Base-by-base conservation (phyloP, 2,329 filamentous ascomycete genomes). In the Aschersonia sp. region DNA sequence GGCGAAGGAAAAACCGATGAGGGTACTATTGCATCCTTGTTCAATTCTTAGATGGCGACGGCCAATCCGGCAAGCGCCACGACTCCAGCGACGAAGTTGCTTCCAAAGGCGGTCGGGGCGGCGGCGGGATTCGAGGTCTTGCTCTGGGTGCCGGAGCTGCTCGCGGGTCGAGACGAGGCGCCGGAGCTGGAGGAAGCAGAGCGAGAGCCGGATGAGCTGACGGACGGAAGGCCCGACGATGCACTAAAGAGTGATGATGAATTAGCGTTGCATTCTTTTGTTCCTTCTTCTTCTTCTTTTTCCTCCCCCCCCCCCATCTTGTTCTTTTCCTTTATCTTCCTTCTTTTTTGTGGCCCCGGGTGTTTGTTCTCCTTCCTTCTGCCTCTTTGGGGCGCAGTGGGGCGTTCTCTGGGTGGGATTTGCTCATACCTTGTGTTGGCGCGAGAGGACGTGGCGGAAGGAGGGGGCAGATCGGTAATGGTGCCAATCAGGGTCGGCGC, bases 31-130 rank as follows among this genome's bases (percentile, higher is more conserved):
- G 22, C 22, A 22, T 22, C 22, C 22, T 22, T 30, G 43, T 29
- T 32, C 6, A 10, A 12, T 8, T 8, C 4, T 33, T 44, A 55
- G 30, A 55, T 46, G 14, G 50, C 53, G 35, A 54, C 31, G 11
- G 50, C 55, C 4, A 58, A n/a, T 4, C 56, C 56, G 9, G 49
- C 51, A 6, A 56, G 30, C n/a, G 53, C 55, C n/a, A 54, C 45
- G n/a, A 54, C 45, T 10, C 52, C 56, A 37, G 47, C 55, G 2
- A 49, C 50, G 42, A 51, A 50, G 14, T 47, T 47, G n/a, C 48
- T 50, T 31, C 48, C 50, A 39, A 55, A 53, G 6, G 52, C 54
- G 3, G 56, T 55, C 12, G 55, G 51, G 33, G 50, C 50, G n/a
- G 50, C 51, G 32, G 53, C 56, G 5, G 56, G 53, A 35, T 58